Conservation (phyloP, 306 rosid species). For the Cicer chorassanicum region DNA sequence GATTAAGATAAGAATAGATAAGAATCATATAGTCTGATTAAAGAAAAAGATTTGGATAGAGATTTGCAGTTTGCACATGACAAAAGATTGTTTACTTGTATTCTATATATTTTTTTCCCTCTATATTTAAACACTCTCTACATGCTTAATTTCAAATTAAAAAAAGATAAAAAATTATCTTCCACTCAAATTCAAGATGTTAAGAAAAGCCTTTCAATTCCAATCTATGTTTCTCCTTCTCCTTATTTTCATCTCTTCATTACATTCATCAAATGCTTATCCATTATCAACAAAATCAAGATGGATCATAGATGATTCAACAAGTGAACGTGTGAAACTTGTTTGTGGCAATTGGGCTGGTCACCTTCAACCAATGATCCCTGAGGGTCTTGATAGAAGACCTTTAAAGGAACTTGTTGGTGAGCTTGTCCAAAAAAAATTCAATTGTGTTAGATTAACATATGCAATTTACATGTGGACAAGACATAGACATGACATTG, state of each 20-base stretch:
- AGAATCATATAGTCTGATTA: too few relatives aligned
- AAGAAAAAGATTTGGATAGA: too few relatives aligned
- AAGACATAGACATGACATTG: slow-evolving; percentile 1
- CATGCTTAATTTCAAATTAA: not conserved
- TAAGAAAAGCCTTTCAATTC: not conserved
- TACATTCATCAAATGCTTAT: slow-evolving; percentile 23
- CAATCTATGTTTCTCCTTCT: not conserved
- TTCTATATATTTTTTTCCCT: not conserved
- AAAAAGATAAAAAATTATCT: not conserved
- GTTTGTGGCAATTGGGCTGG: slow-evolving; percentile 56
- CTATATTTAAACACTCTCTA: not conserved
- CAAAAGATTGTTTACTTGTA: too few relatives aligned
- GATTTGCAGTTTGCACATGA: too few relatives aligned
- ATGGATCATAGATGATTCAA: slow-evolving; percentile 57
- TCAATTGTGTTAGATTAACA: slow-evolving; percentile 60
- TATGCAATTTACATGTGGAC: slow-evolving; percentile 66
- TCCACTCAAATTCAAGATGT: slow-evolving; percentile 20
- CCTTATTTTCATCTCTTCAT: slow-evolving; percentile 18
- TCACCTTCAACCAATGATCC: slow-evolving; percentile 57
- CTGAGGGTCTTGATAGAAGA: slow-evolving; percentile 57
- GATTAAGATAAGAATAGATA: too few relatives aligned
- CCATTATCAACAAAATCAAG: slow-evolving; percentile 53
- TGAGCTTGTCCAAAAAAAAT: slow-evolving; percentile 15
- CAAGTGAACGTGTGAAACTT: slow-evolving; percentile 51
- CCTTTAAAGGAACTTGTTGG: slow-evolving; percentile 48